Evolutionary conservation across 345 rosid genomes (phyloP).

Genomic region (Heritiera littoralis): DNA sequence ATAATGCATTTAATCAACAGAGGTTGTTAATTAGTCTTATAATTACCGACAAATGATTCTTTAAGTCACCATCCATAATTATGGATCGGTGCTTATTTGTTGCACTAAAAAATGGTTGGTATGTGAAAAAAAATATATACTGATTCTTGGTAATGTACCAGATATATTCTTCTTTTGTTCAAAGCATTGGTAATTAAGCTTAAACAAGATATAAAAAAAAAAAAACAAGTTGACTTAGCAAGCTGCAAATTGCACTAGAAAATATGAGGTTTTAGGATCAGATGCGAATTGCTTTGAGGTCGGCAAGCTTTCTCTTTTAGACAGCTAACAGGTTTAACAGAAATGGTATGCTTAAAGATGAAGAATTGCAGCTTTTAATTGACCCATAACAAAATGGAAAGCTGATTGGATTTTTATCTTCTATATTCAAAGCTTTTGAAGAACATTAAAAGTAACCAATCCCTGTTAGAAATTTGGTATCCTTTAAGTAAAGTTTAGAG

Average conservation of each 20-base stretch:
- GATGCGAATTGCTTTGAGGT: conserved; percentile 18
- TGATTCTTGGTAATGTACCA: neutral
- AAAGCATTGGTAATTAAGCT: neutral
- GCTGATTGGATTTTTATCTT: neutral
- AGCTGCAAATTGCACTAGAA: conserved; percentile 19
- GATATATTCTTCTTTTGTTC: neutral
- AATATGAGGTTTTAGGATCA: conserved; percentile 3
- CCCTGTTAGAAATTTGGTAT: no score
- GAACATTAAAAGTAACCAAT: neutral
- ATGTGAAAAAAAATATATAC: neutral
- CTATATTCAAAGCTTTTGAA: neutral
- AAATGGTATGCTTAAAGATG: conserved; percentile 8
- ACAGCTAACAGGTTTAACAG: neutral
- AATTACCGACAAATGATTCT: conserved; percentile 1
- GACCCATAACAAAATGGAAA: neutral
- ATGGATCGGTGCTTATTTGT: neutral
- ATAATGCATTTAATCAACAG: neutral
- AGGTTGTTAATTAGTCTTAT: neutral
- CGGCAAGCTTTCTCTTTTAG: neutral
- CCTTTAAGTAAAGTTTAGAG: no score
- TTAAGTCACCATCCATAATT: neutral
- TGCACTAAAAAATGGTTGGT: neutral
- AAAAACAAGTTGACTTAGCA: neutral
- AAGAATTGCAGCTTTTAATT: neutral
- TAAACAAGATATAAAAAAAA: neutral